Evolutionary conservation across 139 green algal species (phyloP).

Genomic region (Coelastrella sp.): DNA sequence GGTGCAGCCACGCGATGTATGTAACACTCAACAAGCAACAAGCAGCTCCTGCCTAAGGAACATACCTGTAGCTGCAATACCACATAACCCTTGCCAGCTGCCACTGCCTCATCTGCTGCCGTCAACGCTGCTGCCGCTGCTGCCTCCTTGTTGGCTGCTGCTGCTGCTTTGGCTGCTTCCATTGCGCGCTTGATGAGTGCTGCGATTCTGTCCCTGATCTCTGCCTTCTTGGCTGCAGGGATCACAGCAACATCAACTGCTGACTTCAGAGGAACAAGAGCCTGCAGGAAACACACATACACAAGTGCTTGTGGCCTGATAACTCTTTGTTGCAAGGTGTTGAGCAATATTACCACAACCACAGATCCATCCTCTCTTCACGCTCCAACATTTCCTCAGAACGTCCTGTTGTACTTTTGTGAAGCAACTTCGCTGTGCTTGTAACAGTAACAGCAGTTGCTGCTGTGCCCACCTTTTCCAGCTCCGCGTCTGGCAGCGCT

Average conservation of each 20-base stretch:
- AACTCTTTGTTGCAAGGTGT: neutral
- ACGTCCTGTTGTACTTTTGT: no score
- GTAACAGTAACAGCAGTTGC: no score
- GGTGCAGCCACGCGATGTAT: no score
- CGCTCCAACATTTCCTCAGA: no score
- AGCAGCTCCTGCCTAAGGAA: neutral
- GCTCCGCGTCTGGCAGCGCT: slow-evolving; percentile 52
- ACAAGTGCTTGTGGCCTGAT: neutral
- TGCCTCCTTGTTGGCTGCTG: slow-evolving; percentile 76
- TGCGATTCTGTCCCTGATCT: slow-evolving; percentile 75
- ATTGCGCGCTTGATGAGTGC: slow-evolving; percentile 65
- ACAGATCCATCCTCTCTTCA: no score
- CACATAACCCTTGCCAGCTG: slow-evolving; percentile 55
- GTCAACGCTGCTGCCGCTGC: slow-evolving; percentile 50
- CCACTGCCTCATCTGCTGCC: slow-evolving; percentile 59
- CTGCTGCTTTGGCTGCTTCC: slow-evolving; percentile 52
- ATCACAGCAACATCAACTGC: slow-evolving; percentile 69
- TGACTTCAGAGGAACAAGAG: slow-evolving; percentile 36
- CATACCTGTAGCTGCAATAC: slow-evolving; percentile 44
- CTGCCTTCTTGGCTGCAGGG: slow-evolving; percentile 76
- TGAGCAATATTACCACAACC: no score
- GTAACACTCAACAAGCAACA: slow-evolving; percentile 20
- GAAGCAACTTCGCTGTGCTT: no score
- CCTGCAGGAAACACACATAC: slow-evolving; percentile 2
- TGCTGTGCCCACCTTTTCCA: slow-evolving; percentile 61